Evolutionary conservation across 352 stramenopile species (phyloP), one percentile per base, ranked within the genome.

Genomic region (Globisporangium canariense): DNA sequence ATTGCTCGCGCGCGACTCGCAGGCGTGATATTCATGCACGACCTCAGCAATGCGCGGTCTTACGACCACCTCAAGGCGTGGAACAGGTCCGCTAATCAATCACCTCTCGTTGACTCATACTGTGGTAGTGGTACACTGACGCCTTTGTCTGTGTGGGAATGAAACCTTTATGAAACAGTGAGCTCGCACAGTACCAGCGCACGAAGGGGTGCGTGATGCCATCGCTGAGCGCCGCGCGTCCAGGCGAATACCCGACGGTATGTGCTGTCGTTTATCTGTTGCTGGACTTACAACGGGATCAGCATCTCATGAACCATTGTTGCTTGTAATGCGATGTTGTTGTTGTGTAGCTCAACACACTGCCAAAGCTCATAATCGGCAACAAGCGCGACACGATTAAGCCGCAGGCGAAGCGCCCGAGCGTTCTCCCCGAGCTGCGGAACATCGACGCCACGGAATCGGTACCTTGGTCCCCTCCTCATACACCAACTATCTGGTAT

Each of bases 321-420:
- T 18, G 28, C 5, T 55, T 36, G 25, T 28, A 28, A 28, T 4
- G 11, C 38, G 25, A 11, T 50, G 2, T 4, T 43, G 22, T 18
- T 46, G 18, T n/a, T 25, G n/a, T 57, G 36, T 57, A 86, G 74
- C 66, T 89, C 4, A 47, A 71, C 3, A 51, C 56, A 2, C 63
- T 96, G 52, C 87, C 87, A 10, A 91, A 91, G 65, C 74, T 96
- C 6, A 71, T 96, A 28, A 60, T 96, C n/a, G 87, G 85, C 47
- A 94, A 84, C 70, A 96, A 96, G 68, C 78, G 76, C 41, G 87
- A 96, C 60, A 65, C 78, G 1, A 50, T 90, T 20, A 49, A 58
- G 5, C 45, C 59, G 1, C 70, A 71, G 6, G 73, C 68, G 6
- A 77, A 78, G 67, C 70, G 78, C 1, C 40, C 70, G 25, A 70